phyloP scores from a whole-genome alignment of 1,284 basidiomycete species.

The Pseudozyma thailandica region DNA sequence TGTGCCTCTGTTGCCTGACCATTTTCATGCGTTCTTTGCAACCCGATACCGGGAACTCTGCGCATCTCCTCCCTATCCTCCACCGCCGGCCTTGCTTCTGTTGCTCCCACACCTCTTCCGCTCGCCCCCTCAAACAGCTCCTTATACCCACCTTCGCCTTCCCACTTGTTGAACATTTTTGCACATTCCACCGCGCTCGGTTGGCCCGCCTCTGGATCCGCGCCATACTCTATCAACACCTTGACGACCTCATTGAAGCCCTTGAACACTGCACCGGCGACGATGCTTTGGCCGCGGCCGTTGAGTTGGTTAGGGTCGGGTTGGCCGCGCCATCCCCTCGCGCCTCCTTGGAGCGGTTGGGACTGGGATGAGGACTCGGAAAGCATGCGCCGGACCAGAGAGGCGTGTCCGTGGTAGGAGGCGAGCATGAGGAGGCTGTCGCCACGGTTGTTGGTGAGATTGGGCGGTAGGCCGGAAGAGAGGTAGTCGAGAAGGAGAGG shows the following conservation, averaged over 20 bases:
- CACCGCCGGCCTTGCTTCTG: constrained; percentile 39
- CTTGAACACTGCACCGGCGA: constrained; percentile 87
- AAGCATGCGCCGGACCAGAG: constrained; percentile 74
- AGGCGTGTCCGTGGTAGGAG: constrained; percentile 79
- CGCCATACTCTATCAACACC: constrained; percentile 75
- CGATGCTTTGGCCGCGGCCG: constrained; percentile 79
- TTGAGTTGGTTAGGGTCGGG: constrained; percentile 72
- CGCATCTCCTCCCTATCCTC: constrained; percentile 51
- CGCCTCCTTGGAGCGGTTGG: not conserved
- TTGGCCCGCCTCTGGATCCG: constrained; percentile 76
- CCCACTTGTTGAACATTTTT: constrained; percentile 63
- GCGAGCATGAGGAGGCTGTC: constrained; percentile 79
- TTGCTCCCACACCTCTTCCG: constrained; percentile 45
- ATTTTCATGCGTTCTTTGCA: constrained; percentile 5
- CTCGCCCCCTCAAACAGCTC: constrained; percentile 44
- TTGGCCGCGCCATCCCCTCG: constrained; percentile 14
- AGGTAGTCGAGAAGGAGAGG: constrained; percentile 71
- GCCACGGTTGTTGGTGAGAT: constrained; percentile 76
- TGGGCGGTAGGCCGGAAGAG: constrained; percentile 78
- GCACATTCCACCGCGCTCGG: constrained; percentile 80
- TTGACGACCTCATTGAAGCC: constrained; percentile 75
- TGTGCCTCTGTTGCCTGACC: not conserved
- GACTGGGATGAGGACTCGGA: not conserved
- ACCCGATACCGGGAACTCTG: constrained; percentile 39
- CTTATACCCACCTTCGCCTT: constrained; percentile 44